These are phyloP conservation scores for Sarocladium brachiariae DNA, from an alignment of 2,329 filamentous ascomycete species.

Conservation along the genomic window DNA sequence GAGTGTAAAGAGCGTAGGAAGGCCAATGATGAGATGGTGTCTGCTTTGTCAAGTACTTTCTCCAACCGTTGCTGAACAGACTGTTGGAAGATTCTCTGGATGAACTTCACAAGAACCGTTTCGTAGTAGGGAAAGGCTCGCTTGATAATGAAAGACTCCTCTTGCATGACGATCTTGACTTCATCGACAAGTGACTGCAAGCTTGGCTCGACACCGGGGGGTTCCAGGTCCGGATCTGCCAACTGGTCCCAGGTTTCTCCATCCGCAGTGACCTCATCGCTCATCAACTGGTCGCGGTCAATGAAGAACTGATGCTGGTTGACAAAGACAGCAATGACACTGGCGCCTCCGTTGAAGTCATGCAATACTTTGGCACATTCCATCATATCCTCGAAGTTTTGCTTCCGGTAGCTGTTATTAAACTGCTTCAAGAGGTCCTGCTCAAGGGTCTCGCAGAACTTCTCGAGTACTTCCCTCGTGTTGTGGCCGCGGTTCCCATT, in stretches of 20 bases:
- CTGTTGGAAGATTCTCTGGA: conserved; percentile 95
- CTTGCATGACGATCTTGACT: conserved; percentile 90
- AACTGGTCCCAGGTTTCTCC: conserved; percentile 80
- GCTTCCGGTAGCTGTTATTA: conserved; percentile 89
- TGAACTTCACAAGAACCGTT: conserved; percentile 83
- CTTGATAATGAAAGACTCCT: conserved; percentile 95
- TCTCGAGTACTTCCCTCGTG: conserved; percentile 86
- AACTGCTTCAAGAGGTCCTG: conserved; percentile 95
- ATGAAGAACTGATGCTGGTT: conserved; percentile 99
- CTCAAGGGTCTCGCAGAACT: conserved; percentile 91
- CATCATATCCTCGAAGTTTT: conserved; percentile 97
- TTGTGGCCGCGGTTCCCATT: conserved; percentile 44
- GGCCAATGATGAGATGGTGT: conserved; percentile 82
- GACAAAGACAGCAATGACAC: conserved; percentile 92
- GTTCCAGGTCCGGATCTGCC: conserved; percentile 88
- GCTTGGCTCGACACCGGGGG: conserved; percentile 84
- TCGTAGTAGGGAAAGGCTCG: conserved; percentile 95
- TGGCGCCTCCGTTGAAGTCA: conserved; percentile 93
- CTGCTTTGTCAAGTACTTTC: conserved; percentile 91
- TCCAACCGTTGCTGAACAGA: conserved; percentile 95
- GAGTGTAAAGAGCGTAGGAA: conserved; percentile 89
- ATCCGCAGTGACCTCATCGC: conserved; percentile 73
- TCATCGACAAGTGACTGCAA: conserved; percentile 90
- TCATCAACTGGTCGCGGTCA: conserved; percentile 84
- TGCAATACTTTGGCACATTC: conserved; percentile 90